phyloP scores from a whole-genome alignment of 495 filamentous ascomycete species.

The Aspergillus wentii region DNA sequence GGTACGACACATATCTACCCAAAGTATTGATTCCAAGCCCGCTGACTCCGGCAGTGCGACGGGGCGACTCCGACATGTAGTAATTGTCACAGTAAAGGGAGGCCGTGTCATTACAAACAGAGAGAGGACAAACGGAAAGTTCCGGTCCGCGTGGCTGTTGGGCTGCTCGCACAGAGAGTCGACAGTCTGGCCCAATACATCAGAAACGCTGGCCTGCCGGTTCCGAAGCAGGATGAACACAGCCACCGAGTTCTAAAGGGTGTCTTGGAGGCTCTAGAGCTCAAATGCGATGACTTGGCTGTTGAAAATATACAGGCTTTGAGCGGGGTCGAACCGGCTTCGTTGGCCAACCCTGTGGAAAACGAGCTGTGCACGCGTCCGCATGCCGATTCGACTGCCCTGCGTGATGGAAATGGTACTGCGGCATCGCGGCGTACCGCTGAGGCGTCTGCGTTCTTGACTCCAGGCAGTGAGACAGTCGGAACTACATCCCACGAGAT shows the following conservation, averaged over 20 bases:
- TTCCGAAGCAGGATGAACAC: slow-evolving; percentile 10
- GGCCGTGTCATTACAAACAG: slow-evolving; percentile 16
- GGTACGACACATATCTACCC: slow-evolving; percentile 3
- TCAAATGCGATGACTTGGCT: slow-evolving; percentile 3
- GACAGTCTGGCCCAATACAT: slow-evolving; percentile 16
- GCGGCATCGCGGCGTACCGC: no score
- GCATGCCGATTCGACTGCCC: no score
- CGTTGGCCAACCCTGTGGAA: no score
- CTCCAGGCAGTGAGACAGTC: no score
- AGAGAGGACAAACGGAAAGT: slow-evolving; percentile 19
- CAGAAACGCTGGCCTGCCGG: slow-evolving; percentile 11
- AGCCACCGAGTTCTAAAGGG: slow-evolving; percentile 9
- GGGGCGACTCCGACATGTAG: slow-evolving; percentile 15
- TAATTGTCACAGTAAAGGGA: slow-evolving; percentile 15
- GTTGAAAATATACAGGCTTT: no score
- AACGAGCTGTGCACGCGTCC: no score
- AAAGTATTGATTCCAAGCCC: neutral
- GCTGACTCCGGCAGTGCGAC: slow-evolving; percentile 15
- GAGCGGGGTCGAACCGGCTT: no score
- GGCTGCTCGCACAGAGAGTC: slow-evolving; percentile 14
- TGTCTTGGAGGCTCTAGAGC: slow-evolving; percentile 8
- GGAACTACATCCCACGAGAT: no score
- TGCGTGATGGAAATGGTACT: no score
- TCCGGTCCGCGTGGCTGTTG: slow-evolving; percentile 14
- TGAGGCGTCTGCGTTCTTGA: no score